Conservation (phyloP, 768 basidiomycete genomes). For the Lactarius sp. region DNA sequence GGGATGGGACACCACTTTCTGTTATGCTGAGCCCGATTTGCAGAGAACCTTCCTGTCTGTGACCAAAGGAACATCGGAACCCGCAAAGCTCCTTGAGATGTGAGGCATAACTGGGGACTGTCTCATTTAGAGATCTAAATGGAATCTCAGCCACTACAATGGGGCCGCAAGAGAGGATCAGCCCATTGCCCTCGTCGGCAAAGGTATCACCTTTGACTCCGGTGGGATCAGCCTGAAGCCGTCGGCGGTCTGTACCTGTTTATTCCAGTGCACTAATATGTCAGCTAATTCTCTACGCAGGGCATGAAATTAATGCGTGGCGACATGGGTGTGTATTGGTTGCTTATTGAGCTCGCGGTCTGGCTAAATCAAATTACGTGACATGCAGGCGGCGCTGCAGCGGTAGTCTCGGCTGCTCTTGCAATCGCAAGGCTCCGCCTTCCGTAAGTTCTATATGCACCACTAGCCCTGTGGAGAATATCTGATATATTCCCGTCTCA, state of each 20-base stretch:
- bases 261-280: neutral
- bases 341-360: neutral
- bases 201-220: slow-evolving; percentile 87
- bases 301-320: slow-evolving; percentile 82
- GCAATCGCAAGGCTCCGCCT: slow-evolving; percentile 78
- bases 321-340: slow-evolving; percentile 63
- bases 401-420: slow-evolving; percentile 64
- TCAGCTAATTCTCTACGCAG: slow-evolving; percentile 33
- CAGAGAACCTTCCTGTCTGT: slow-evolving; percentile 85
- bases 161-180: slow-evolving; percentile 54
- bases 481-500: slow-evolving; percentile 28
- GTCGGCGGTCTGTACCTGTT: slow-evolving; percentile 43
- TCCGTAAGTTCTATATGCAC: slow-evolving; percentile 48
- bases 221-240: slow-evolving; percentile 88
- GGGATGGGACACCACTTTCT: neutral
- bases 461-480: neutral
- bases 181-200: slow-evolving; percentile 76
- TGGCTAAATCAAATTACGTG: neutral
- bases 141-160: slow-evolving; percentile 61
- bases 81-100: slow-evolving; percentile 87
- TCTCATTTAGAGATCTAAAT: neutral
- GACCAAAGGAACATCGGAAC: slow-evolving; percentile 74
- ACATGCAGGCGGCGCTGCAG: slow-evolving; percentile 64
- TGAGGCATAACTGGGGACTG: slow-evolving; percentile 27
- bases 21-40: neutral